These are phyloP conservation scores for Vanrija sp. DNA, from an alignment of 1,284 basidiomycete genomes.

Conservation along the genomic window DNA sequence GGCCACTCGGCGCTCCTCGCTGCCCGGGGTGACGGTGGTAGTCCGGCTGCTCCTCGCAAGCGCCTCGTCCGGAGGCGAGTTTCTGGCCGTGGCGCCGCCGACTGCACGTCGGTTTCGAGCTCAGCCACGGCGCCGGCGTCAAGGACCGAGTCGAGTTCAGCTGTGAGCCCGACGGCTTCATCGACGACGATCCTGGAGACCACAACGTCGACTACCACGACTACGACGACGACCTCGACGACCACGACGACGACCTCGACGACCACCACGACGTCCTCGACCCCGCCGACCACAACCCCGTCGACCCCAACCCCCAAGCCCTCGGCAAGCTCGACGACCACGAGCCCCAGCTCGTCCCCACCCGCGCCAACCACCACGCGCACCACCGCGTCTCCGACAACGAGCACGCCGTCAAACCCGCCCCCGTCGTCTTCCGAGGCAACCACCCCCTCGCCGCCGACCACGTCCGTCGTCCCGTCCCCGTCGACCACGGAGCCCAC, in stretches of 20 bases:
- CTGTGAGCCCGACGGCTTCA: no score
- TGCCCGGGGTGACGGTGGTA: no score
- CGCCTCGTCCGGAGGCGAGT: no score
- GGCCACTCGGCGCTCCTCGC: no score
- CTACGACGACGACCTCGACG: background rate
- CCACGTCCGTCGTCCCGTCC: background rate
- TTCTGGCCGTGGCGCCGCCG: no score
- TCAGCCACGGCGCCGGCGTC: no score
- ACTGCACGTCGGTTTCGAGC: no score
- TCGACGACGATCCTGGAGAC: no score
- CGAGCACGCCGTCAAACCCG: background rate
- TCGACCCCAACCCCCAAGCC: background rate
- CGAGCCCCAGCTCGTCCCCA: no score
- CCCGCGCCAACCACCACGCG: no score
- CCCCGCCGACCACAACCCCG: conserved; percentile 1
- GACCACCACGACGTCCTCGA: background rate
- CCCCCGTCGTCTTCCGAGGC: conserved; percentile 4
- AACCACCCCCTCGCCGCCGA: background rate
- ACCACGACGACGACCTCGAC: background rate
- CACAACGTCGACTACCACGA: background rate
- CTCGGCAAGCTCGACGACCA: background rate
- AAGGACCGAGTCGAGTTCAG: no score
- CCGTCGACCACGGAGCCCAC: conserved; percentile 3
- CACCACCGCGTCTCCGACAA: background rate
- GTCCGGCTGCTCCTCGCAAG: no score